Conservation (phyloP, 176 grass and related monocot species). For the Hyparrhenia diplandra region DNA sequence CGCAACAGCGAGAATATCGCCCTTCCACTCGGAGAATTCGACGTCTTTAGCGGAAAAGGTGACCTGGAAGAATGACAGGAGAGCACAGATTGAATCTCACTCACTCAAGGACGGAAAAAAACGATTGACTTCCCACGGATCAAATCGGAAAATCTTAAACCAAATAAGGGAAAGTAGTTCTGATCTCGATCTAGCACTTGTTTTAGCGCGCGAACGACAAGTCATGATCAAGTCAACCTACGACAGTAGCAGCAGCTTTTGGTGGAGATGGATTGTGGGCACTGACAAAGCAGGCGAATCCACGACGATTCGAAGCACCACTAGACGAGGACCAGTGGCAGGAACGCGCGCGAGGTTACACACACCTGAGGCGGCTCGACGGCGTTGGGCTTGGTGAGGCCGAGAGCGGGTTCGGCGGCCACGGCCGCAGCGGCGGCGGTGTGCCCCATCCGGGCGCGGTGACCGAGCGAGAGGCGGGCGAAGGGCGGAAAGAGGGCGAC, state of each 20-base stretch:
- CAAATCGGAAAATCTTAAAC: background rate
- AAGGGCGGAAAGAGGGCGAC: background rate
- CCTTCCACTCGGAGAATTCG: conserved; percentile 81
- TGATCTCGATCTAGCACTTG: conserved; percentile 29
- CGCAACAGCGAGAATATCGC: conserved; percentile 75
- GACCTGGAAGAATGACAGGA: conserved; percentile 38
- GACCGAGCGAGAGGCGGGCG: conserved; percentile 13
- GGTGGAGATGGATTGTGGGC: background rate
- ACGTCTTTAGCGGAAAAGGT: conserved; percentile 64
- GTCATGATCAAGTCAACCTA: conserved; percentile 16
- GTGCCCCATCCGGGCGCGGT: conserved; percentile 67
- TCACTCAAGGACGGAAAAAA: background rate
- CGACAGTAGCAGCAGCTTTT: background rate
- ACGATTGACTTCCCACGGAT: background rate
- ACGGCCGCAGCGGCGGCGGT: conserved; percentile 34
- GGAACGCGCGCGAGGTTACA: background rate
- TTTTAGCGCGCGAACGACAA: background rate
- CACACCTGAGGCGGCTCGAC: conserved; percentile 80
- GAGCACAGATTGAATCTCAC: conserved; percentile 14
- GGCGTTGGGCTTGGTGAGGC: conserved; percentile 68
- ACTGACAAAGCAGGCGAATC: conserved; percentile 10
- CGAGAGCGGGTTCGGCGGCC: conserved; percentile 45
- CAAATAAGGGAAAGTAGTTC: background rate
- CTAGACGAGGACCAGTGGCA: too few species aligned
- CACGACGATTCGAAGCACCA: background rate